Conservation (phyloP, 768 basidiomycete genomes). For the Tylopilus sp. region DNA sequence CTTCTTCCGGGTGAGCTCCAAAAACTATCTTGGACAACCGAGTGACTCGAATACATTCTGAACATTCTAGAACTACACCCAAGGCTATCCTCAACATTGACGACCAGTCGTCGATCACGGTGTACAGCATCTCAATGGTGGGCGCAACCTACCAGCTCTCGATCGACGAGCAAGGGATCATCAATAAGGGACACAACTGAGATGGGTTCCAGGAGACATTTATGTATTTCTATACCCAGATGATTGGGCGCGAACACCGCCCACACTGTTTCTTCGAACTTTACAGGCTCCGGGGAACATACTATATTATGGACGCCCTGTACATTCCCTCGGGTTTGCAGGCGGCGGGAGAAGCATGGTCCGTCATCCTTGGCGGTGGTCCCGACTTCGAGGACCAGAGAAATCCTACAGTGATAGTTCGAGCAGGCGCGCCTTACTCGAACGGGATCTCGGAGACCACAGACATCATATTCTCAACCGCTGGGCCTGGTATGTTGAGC, state of each 20-base stretch:
- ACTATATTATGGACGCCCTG: slow-evolving; percentile 46
- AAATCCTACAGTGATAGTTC: slow-evolving; percentile 41
- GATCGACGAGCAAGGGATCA: slow-evolving; percentile 30
- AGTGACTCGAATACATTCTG: background rate
- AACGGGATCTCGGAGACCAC: slow-evolving; percentile 56
- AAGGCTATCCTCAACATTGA: slow-evolving; percentile 43
- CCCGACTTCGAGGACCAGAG: slow-evolving; percentile 36
- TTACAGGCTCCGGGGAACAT: slow-evolving; percentile 60
- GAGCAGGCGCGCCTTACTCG: slow-evolving; percentile 47
- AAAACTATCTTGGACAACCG: too few relatives aligned
- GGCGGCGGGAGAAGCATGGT: slow-evolving; percentile 50
- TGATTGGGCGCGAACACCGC: slow-evolving; percentile 69
- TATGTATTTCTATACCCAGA: slow-evolving; percentile 70
- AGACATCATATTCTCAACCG: slow-evolving; percentile 61
- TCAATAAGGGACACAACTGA: slow-evolving; percentile 34
- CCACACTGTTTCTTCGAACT: slow-evolving; percentile 58
- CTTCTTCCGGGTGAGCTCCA: slow-evolving; percentile 45
- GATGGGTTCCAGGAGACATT: slow-evolving; percentile 46
- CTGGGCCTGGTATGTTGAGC: slow-evolving; percentile 40
- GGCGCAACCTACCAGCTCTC: too few relatives aligned
- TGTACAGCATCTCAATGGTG: slow-evolving; percentile 49
- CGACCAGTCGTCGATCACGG: slow-evolving; percentile 35
- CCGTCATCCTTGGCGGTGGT: slow-evolving; percentile 45
- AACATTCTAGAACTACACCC: slow-evolving; percentile 36
- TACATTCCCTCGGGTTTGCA: slow-evolving; percentile 45